A percentile compares a stretch with the other conserved stretches of the same genome.
Evolutionary conservation across 2,329 filamentous ascomycete genomes (phyloP).

Genomic region (Cladosporium colombiae): DNA sequence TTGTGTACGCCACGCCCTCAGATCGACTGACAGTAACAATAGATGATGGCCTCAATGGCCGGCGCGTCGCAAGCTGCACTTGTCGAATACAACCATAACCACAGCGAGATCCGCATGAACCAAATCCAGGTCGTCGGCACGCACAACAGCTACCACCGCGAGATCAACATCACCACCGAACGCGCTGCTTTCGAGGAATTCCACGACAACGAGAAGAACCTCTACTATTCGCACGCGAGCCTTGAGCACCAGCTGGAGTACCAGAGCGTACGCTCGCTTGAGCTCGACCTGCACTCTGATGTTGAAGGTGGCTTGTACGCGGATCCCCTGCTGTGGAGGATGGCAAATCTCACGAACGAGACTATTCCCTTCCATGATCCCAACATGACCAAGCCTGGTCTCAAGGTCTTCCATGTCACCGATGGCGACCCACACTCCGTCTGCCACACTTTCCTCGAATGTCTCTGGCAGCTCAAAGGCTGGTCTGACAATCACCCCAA

Average conservation of each 20-base stretch:
- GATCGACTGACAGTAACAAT: neutral
- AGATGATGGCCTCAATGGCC: constrained; percentile 17
- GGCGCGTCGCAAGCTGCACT: neutral
- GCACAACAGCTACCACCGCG: constrained; percentile 55
- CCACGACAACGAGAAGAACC: constrained; percentile 42
- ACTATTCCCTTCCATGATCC: constrained; percentile 42
- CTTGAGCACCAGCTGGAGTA: constrained; percentile 49
- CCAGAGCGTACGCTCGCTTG: constrained; percentile 50
- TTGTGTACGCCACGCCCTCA: neutral
- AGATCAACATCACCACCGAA: constrained; percentile 46
- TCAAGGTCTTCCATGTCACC: constrained; percentile 55
- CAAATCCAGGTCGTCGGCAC: constrained; percentile 55
- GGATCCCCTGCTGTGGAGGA: constrained; percentile 45
- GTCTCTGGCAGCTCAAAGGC: constrained; percentile 45
- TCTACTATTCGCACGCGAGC: constrained; percentile 52
- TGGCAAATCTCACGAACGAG: constrained; percentile 41
- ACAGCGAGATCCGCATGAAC: constrained; percentile 48
- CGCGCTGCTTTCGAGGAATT: constrained; percentile 44
- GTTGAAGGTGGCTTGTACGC: constrained; percentile 52
- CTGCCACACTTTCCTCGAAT: constrained; percentile 51
- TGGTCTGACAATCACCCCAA: constrained; percentile 48
- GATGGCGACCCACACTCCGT: constrained; percentile 50
- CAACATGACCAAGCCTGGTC: constrained; percentile 45
- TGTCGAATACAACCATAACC: neutral
- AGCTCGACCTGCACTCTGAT: constrained; percentile 54